phyloP scores from a whole-genome alignment of 108 stramenopile genomes.

The Cyclotella baltica region DNA sequence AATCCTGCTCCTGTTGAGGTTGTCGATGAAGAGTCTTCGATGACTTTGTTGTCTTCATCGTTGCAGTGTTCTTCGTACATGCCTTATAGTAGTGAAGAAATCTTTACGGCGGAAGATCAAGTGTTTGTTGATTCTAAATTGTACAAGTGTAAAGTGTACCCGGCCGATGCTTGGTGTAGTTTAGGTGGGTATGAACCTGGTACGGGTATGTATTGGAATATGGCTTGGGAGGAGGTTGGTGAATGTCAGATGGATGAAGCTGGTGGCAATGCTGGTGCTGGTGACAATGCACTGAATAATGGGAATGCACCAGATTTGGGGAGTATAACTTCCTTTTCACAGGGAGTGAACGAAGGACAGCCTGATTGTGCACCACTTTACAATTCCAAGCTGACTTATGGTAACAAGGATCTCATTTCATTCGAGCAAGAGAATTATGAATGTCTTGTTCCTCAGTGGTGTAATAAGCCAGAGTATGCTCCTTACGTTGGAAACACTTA shows the following conservation, averaged over 20 bases:
- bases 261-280: neutral
- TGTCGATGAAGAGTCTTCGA: neutral
- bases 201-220: constrained; percentile 12
- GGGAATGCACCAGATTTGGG: neutral
- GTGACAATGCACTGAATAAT: no score
- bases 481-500: no score
- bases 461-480: no score
- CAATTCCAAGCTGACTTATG: neutral
- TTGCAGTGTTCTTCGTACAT: neutral
- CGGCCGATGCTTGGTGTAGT: constrained; percentile 17
- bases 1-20: neutral
- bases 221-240: constrained; percentile 24
- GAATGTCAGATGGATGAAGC: neutral
- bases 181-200: constrained; percentile 24
- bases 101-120: neutral
- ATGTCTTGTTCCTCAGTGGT: no score
- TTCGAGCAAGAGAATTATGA: no score
- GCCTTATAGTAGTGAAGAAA: neutral
- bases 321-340: neutral
- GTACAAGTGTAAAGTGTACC: constrained; percentile 5
- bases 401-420: no score
- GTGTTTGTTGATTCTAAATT: neutral
- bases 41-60: neutral
- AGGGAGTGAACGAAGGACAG: neutral
- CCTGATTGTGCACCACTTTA: neutral